Evolutionary conservation across 2,329 filamentous ascomycete genomes (phyloP), one percentile per base, ranked within the genome.

Genomic region (Westerdykella ornata): DNA sequence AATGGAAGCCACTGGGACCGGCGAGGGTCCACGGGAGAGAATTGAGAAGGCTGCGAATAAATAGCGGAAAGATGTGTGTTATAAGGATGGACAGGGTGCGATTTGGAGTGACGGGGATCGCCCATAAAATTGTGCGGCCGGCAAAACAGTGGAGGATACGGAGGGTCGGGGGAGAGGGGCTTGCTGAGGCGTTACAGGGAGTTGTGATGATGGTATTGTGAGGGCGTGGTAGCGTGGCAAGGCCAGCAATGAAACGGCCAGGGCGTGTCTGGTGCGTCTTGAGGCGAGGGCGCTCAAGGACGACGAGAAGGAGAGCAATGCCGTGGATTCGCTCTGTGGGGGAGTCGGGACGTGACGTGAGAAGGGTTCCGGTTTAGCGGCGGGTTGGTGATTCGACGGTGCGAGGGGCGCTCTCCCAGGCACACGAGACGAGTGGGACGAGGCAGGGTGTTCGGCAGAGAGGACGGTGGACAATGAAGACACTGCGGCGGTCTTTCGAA

Each of bases 101-200:
- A 13, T 18, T 45, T 41, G 41, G 32, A 35, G 46, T 16, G 36
- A 36, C 35, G 35, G 38, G 42, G 45, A 36, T 51, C 52, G 46
- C 51, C 48, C 54, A 57, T 57, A 48, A 53, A 55, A 44, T 26
- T 43, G 28, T 32, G 35, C 30, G 38, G 33, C 19, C 17, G 16
- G 35, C 16, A 34, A 33, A 42, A 44, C 20, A 38, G 41, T 14
- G 32, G 39, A 33, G 42, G 36, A 20, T 37, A 42, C 35, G 43
- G 40, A 29, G 43, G 40, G 20, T 37, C 35, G 15, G 18, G 29
- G 15, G 44, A 37, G 44, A 44, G 42, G 41, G 42, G 41, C 22
- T 29, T 16, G 41, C 41, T 20, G 43, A 17, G 17, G 20, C 30
- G 7, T n/a, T n/a, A n/a, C n/a, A 22, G 36, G 7, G 30, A 33